These are phyloP conservation scores for Nitzschia inconspicua DNA, from an alignment of 108 stramenopile genomes.

Conservation along the genomic window DNA sequence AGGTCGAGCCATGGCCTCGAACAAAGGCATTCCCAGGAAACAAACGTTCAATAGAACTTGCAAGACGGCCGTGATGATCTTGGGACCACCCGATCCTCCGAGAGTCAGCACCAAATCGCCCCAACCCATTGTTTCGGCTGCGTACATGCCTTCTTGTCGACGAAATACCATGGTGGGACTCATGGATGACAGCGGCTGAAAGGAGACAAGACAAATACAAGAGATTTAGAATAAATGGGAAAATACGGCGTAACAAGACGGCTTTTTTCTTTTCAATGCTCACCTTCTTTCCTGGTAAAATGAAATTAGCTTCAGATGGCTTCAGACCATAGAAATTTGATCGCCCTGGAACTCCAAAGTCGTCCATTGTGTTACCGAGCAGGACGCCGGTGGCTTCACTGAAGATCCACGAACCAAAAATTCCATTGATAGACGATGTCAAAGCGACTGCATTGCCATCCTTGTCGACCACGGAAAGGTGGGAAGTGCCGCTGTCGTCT, in stretches of 20 bases:
- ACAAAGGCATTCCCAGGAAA: slow-evolving; percentile 61
- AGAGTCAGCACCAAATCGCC: slow-evolving; percentile 48
- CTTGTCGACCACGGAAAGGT: slow-evolving; percentile 73
- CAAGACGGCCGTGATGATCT: slow-evolving; percentile 74
- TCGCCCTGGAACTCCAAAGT: slow-evolving; percentile 67
- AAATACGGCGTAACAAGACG: neutral
- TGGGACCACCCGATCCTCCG: slow-evolving; percentile 79
- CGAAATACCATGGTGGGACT: slow-evolving; percentile 76
- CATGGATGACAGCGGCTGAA: slow-evolving; percentile 75
- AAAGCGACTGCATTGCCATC: slow-evolving; percentile 74
- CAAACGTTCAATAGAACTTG: slow-evolving; percentile 67
- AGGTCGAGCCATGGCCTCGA: slow-evolving; percentile 46
- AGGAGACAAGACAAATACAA: neutral
- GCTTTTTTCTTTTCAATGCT: neutral
- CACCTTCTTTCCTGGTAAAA: slow-evolving; percentile 58
- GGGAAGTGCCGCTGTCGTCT: slow-evolving; percentile 79
- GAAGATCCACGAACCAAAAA: slow-evolving; percentile 53
- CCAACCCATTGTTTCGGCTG: slow-evolving; percentile 5
- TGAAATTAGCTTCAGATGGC: slow-evolving; percentile 69
- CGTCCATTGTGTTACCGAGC: slow-evolving; percentile 79
- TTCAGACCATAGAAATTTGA: slow-evolving; percentile 57
- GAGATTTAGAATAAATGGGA: neutral
- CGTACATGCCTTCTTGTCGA: neutral
- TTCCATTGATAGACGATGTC: slow-evolving; percentile 68
- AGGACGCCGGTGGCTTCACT: slow-evolving; percentile 73